These are phyloP conservation scores for Tylopilus sp. DNA, from an alignment of 768 basidiomycete genomes.

Conservation along the genomic window DNA sequence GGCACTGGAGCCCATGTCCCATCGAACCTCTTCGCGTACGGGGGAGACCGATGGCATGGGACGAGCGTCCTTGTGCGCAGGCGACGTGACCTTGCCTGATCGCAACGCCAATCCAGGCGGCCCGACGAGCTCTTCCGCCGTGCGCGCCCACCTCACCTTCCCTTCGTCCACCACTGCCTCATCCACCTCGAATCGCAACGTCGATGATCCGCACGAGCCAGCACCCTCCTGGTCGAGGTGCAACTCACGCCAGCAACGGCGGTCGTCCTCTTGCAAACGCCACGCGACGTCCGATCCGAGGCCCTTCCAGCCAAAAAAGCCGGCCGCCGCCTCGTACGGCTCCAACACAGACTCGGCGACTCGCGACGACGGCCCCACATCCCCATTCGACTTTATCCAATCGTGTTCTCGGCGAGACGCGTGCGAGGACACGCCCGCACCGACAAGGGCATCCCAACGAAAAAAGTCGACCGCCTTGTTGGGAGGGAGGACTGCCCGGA, in stretches of 20 bases:
- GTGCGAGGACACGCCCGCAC: neutral
- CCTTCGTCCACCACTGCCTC: slow-evolving; percentile 26
- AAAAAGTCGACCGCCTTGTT: slow-evolving; percentile 25
- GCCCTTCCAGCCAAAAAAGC: slow-evolving; percentile 30
- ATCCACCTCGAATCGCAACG: slow-evolving; percentile 14
- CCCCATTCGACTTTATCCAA: neutral
- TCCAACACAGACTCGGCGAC: slow-evolving; percentile 22
- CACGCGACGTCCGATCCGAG: slow-evolving; percentile 14
- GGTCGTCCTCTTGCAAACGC: neutral
- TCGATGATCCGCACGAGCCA: neutral
- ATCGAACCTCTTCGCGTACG: slow-evolving; percentile 3
- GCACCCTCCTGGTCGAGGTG: neutral
- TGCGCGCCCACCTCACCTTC: slow-evolving; percentile 16
- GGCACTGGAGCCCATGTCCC: slow-evolving; percentile 5
- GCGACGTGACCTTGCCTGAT: neutral
- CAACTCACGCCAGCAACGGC: neutral
- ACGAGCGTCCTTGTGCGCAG: neutral
- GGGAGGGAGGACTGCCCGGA: slow-evolving; percentile 19
- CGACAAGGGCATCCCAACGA: slow-evolving; percentile 18
- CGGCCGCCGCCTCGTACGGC: slow-evolving; percentile 27
- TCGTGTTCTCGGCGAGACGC: neutral
- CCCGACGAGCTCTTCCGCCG: slow-evolving; percentile 22
- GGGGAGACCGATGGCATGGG: neutral
- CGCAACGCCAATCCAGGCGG: slow-evolving; percentile 10
- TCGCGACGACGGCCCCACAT: neutral